Percentiles rank a stretch among this genome's conserved stretches.
phyloP scores from a whole-genome alignment of 2,329 filamentous ascomycete genomes.

The Sarocladium strictum region DNA sequence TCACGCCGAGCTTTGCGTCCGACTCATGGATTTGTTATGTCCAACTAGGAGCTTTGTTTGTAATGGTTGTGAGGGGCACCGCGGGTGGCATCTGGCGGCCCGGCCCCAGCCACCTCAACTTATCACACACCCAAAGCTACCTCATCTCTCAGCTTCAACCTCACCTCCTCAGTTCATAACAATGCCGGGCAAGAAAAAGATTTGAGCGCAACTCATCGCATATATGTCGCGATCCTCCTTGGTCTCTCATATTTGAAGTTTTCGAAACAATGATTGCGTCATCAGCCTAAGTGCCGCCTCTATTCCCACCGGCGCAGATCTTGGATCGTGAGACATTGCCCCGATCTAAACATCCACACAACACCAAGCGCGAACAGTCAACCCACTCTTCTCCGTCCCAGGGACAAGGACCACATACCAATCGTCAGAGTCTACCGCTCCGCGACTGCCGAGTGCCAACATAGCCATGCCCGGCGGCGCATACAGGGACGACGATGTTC shows the following conservation, averaged over 20 bases:
- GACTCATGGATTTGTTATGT: no score
- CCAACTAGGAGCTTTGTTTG: neutral
- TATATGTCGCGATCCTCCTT: neutral
- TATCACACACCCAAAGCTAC: neutral
- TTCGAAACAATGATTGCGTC: neutral
- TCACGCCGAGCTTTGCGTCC: neutral
- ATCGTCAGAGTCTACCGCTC: neutral
- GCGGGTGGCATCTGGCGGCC: conserved; percentile 1
- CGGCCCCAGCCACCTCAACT: conserved; percentile 6
- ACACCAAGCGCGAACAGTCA: neutral
- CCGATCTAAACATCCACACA: conserved; percentile 1
- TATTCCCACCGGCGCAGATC: neutral
- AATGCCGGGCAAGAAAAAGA: neutral
- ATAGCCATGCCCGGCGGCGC: conserved; percentile 6
- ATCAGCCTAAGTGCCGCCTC: neutral
- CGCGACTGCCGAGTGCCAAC: neutral
- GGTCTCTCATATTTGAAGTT: neutral
- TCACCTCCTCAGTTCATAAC: neutral
- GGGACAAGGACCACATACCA: neutral
- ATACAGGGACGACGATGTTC: neutral
- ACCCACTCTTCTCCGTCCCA: neutral
- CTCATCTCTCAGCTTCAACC: neutral
- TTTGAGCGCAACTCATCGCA: neutral
- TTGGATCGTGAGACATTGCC: conserved; percentile 7
- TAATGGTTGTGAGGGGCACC: conserved; percentile 8